Percentiles rank a stretch among this genome's conserved stretches.
Evolutionary conservation across 2,329 filamentous ascomycete species (phyloP).

Genomic region (Graphilbum fragrans): DNA sequence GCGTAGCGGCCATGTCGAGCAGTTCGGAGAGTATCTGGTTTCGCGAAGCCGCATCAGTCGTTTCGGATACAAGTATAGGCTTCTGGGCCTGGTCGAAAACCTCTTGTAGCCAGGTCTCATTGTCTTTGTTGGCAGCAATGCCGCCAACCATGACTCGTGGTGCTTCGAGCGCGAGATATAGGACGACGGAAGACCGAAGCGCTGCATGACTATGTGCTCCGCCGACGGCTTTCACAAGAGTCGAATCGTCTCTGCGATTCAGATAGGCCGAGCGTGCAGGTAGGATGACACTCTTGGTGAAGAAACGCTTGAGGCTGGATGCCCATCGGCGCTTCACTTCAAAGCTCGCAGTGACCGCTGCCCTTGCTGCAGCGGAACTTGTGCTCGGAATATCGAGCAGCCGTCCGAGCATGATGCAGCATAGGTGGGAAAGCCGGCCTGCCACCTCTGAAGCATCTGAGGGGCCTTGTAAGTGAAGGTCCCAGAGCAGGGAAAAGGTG

Average conservation of each 20-base stretch:
- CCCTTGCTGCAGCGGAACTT: slow-evolving; percentile 3
- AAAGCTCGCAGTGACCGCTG: slow-evolving; percentile 9
- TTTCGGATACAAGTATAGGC: slow-evolving; percentile 12
- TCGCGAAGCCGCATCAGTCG: background rate
- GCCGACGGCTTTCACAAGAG: slow-evolving; percentile 1
- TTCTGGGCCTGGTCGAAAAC: slow-evolving; percentile 20
- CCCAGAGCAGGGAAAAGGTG: slow-evolving; percentile 35
- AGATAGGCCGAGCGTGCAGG: slow-evolving; percentile 36
- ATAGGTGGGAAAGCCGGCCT: slow-evolving; percentile 28
- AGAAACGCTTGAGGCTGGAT: slow-evolving; percentile 32
- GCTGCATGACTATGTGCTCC: slow-evolving; percentile 4
- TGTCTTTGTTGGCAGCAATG: slow-evolving; percentile 22
- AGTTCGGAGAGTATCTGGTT: slow-evolving; percentile 16
- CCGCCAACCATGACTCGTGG: slow-evolving; percentile 17
- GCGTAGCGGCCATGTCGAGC: slow-evolving; percentile 19
- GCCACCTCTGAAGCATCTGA: slow-evolving; percentile 37
- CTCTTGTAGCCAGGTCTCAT: slow-evolving; percentile 26
- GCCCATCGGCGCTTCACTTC: slow-evolving; percentile 28
- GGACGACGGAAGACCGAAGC: slow-evolving; percentile 30
- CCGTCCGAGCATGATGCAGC: slow-evolving; percentile 26
- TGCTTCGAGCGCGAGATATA: slow-evolving; percentile 24
- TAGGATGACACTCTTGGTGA: slow-evolving; percentile 37
- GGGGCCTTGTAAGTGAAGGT: slow-evolving; percentile 37
- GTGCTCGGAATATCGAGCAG: slow-evolving; percentile 18
- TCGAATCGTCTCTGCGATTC: slow-evolving; percentile 20